Evolutionary conservation across 805 yeast species (phyloP).

Genomic region (Pichia gijzeniarum): DNA sequence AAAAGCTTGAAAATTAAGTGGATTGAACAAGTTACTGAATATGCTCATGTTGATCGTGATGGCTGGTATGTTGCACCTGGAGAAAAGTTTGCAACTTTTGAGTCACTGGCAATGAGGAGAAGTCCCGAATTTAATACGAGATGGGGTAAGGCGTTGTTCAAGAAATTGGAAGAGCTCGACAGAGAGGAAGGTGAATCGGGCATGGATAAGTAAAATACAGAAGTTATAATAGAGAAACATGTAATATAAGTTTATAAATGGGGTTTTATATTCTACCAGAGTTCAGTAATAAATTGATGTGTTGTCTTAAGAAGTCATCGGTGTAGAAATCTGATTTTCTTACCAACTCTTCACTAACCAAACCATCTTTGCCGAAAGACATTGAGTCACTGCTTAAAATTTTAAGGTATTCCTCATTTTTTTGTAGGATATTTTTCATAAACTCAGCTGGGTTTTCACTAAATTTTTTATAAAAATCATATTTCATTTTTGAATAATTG

Average conservation of each 20-base stretch:
- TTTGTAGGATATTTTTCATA: conserved; percentile 64
- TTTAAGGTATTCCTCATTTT: conserved; percentile 79
- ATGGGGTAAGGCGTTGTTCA: conserved; percentile 16
- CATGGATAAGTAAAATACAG: neutral
- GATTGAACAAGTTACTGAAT: conserved; percentile 2
- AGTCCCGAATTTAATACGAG: conserved; percentile 13
- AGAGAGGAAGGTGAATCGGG: neutral
- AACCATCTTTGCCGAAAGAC: conserved; percentile 28
- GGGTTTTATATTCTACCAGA: conserved; percentile 37
- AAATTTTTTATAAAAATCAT: conserved; percentile 70
- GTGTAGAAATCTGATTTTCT: conserved; percentile 79
- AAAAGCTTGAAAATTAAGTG: conserved; percentile 4
- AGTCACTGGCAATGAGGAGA: conserved; percentile 19
- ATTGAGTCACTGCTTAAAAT: conserved; percentile 72
- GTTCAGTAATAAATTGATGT: conserved; percentile 67
- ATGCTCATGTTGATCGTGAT: conserved; percentile 17
- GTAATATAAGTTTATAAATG: neutral
- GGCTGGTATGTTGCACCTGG: conserved; percentile 24
- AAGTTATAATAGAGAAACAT: neutral
- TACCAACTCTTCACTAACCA: conserved; percentile 72
- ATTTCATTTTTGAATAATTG: conserved; percentile 54
- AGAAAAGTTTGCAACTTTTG: conserved; percentile 26
- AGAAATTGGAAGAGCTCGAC: conserved; percentile 10
- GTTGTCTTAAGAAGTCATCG: conserved; percentile 72
- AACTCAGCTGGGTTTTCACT: conserved; percentile 73